A percentile compares a stretch with the other conserved stretches of the same genome.
phyloP scores from a whole-genome alignment of 495 filamentous ascomycete species.

The Trichoderma erinaceum region DNA sequence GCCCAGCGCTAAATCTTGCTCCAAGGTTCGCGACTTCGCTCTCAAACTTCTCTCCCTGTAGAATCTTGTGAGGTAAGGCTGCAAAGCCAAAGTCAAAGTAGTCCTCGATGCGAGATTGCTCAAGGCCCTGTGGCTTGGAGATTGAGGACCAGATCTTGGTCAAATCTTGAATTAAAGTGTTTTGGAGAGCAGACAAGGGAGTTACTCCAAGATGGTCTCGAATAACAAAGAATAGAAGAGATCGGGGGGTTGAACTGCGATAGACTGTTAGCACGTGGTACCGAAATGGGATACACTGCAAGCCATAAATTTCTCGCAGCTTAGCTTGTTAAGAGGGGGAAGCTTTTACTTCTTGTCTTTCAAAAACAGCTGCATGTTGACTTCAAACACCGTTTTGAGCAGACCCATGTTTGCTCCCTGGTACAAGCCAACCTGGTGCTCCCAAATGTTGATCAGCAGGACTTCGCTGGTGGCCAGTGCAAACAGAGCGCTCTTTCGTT shows the following conservation, averaged over 20 bases:
- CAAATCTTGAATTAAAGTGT: conserved; percentile 85
- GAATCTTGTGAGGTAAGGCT: conserved; percentile 90
- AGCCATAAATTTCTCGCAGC: not conserved
- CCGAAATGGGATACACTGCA: not conserved
- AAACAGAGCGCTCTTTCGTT: conserved; percentile 95
- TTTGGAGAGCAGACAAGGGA: conserved; percentile 78
- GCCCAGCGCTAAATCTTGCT: conserved; percentile 73
- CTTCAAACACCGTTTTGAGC: conserved; percentile 97
- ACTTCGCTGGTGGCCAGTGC: conserved; percentile 97
- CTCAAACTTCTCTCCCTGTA: conserved; percentile 90
- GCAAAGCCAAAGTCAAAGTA: conserved; percentile 99
- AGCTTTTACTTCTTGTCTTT: conserved; percentile 74
- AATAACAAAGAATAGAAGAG: conserved; percentile 96
- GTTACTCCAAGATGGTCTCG: conserved; percentile 91
- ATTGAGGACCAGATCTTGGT: conserved; percentile 86
- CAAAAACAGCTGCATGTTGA: conserved; percentile 91
- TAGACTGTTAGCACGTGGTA: conserved; percentile 18
- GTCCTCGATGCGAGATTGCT: conserved; percentile 83
- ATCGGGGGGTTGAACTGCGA: conserved; percentile 74
- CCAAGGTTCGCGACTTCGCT: conserved; percentile 73
- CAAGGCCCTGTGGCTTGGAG: conserved; percentile 82
- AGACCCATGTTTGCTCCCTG: conserved; percentile 98
- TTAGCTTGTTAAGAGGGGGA: not conserved
- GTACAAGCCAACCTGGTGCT: conserved; percentile 96
- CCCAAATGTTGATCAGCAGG: conserved; percentile 97